These are phyloP conservation scores for Phaeophleospora eucalypticola DNA, from an alignment of 2,329 filamentous ascomycete genomes.

Conservation along the genomic window DNA sequence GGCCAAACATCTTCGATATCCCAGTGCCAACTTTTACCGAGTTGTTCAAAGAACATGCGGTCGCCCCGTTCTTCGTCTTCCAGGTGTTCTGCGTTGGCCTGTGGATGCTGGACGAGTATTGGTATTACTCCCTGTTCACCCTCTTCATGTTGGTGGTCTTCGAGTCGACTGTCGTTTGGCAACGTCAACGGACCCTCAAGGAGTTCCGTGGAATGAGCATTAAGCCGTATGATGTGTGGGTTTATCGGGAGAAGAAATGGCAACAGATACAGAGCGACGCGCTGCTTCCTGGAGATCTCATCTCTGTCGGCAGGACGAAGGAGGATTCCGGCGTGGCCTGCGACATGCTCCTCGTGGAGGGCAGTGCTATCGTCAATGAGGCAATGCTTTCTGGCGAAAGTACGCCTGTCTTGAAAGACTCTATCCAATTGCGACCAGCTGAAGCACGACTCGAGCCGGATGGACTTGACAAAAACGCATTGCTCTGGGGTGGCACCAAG, in stretches of 20 bases:
- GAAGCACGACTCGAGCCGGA: conserved; percentile 80
- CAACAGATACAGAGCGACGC: conserved; percentile 83
- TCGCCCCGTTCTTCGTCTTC: conserved; percentile 98
- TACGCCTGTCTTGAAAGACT: conserved; percentile 94
- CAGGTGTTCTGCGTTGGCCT: conserved; percentile 97
- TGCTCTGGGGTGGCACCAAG: conserved; percentile 96
- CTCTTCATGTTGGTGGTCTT: conserved; percentile 97
- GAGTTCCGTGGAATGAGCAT: conserved; percentile 99
- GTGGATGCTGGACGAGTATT: conserved; percentile 99
- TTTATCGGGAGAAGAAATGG: conserved; percentile 85
- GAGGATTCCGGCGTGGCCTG: conserved; percentile 96
- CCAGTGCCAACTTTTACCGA: conserved; percentile 93
- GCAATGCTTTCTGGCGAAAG: conserved; percentile 99
- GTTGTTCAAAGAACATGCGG: conserved; percentile 96
- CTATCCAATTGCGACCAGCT: conserved; percentile 79
- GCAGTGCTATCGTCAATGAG: conserved; percentile 96
- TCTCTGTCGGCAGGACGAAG: conserved; percentile 88
- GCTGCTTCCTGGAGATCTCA: conserved; percentile 86
- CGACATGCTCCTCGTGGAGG: conserved; percentile 93
- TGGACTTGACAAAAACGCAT: conserved; percentile 91
- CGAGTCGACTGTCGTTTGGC: conserved; percentile 98
- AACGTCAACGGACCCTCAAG: conserved; percentile 88
- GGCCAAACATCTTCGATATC: conserved; percentile 93
- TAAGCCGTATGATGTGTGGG: conserved; percentile 94
- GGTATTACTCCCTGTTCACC: conserved; percentile 99